Evolutionary conservation across 768 basidiomycete genomes (phyloP), one percentile per base, ranked within the genome.

Genomic region (Lentinula guzmanii): DNA sequence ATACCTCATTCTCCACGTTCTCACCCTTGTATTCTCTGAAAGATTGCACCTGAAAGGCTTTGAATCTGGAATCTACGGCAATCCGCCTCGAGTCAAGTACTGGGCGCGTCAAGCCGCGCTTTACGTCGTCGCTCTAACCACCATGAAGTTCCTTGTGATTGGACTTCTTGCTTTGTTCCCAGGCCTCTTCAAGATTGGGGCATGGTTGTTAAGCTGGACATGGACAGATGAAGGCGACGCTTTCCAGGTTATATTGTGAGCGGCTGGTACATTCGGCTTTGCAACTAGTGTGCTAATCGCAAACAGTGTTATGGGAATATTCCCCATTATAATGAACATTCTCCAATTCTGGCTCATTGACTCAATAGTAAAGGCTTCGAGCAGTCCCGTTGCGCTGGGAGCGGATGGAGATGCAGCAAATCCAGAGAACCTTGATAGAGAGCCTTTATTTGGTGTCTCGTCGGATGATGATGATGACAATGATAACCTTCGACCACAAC

Each of bases 281-380:
- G 9, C 28, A n/a, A 18, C 45, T 51, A 37, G 13, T 11, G 37
- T 63, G 18, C 52, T 13, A 34, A 16, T 52, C 24, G 7, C 61
- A 61, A 35, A 24, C 64, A 93, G 90, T 66, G 89, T 88, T 24
- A 95, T 98, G 92, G 92, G 93, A 57, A 72, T 96, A 56, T 94
- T 95, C 75, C 95, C 94, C 0, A 89, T 91, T 65, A 75, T 86
- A 46, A 92, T 93, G 91, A 94, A 94, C 71, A 75, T 93, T 41
- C 66, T 93, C 10, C 96, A 98, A 70, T 98, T 98, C 80, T 95
- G 95, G 86, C 77, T 97, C 55, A 95, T 97, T 61, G 93, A 97
- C 74, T 90, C 91, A 0, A 94, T 95, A 57, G 91, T 95, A 69
- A 95, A 95, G 74, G 87, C 87, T 1, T 84, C 85, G 8, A 70